Conservation (phyloP, 441 rosid species). For the Melastoma candidum region DNA sequence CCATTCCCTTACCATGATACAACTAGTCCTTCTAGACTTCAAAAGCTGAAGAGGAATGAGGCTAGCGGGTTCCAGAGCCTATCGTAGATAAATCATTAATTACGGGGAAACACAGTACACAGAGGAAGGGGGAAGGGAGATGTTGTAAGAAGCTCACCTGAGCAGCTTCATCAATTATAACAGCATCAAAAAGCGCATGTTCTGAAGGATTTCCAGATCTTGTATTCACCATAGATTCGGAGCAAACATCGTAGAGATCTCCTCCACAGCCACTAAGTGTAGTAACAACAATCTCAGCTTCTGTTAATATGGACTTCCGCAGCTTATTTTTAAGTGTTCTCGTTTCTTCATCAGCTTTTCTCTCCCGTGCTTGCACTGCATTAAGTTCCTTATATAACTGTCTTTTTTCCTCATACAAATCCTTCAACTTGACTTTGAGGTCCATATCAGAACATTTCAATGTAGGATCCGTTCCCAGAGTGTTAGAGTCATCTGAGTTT, state of each 20-base stretch:
- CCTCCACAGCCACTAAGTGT: slow-evolving; percentile 99
- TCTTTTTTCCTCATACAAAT: slow-evolving; percentile 78
- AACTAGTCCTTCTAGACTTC: slow-evolving; percentile 79
- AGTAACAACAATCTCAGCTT: slow-evolving; percentile 92
- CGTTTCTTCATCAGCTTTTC: slow-evolving; percentile 59
- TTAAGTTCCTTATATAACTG: slow-evolving; percentile 82
- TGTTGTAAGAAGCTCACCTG: slow-evolving; percentile 42
- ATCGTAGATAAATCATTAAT: slow-evolving; percentile 12
- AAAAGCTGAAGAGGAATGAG: slow-evolving; percentile 96
- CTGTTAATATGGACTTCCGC: slow-evolving; percentile 73
- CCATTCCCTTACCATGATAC: slow-evolving; percentile 70
- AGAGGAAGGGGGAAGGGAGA: slow-evolving; percentile 12
- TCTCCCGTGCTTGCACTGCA: slow-evolving; percentile 79
- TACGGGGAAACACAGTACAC: slow-evolving; percentile 10
- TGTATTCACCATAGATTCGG: slow-evolving; percentile 62
- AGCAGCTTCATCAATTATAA: slow-evolving; percentile 98
- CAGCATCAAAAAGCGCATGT: slow-evolving; percentile 82
- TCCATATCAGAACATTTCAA: no score
- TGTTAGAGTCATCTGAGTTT: slow-evolving; percentile 38
- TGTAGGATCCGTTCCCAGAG: slow-evolving; percentile 30
- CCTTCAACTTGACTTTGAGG: slow-evolving; percentile 19
- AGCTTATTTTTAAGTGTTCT: slow-evolving; percentile 63
- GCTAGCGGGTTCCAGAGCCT: slow-evolving; percentile 99
- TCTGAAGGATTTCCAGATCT: slow-evolving; percentile 78
- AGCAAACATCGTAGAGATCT: slow-evolving; percentile 89